These are phyloP conservation scores for Cubamyces lactineus DNA, from an alignment of 768 basidiomycete species.

Conservation along the genomic window DNA sequence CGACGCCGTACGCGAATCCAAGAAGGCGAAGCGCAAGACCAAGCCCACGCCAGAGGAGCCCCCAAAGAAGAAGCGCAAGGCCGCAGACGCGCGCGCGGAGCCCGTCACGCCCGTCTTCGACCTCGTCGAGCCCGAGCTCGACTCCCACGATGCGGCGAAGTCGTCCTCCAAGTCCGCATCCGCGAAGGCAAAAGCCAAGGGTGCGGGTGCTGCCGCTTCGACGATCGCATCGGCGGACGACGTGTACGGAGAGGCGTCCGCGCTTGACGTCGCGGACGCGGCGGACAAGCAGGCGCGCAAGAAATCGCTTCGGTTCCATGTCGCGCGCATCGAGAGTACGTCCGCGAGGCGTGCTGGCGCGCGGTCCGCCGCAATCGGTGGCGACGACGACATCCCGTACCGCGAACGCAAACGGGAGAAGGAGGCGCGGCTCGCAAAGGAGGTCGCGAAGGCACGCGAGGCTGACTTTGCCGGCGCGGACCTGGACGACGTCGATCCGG, in stretches of 20 bases:
- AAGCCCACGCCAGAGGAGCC: conserved; percentile 34
- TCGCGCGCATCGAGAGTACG: conserved; percentile 85
- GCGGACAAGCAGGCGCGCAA: conserved; percentile 83
- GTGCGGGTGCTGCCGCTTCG: conserved; percentile 20
- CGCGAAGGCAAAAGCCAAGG: conserved; percentile 25
- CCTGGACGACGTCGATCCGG: conserved; percentile 60
- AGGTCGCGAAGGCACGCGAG: conserved; percentile 48
- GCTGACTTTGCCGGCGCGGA: conserved; percentile 63
- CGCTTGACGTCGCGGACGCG: conserved; percentile 71
- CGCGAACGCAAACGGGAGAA: conserved; percentile 70
- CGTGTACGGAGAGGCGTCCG: conserved; percentile 74
- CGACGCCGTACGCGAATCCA: conserved; percentile 28
- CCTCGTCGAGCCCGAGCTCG: conserved; percentile 79
- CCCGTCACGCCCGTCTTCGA: conserved; percentile 59
- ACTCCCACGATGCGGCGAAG: conserved; percentile 28
- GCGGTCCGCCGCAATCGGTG: conserved; percentile 69
- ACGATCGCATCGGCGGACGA: conserved; percentile 72
- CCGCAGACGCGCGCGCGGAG: conserved; percentile 25
- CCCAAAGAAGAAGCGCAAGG: conserved; percentile 70
- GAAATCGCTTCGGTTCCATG: conserved; percentile 90
- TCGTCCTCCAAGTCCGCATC: conserved; percentile 38
- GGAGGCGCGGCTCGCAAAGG: conserved; percentile 58
- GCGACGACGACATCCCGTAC: conserved; percentile 96
- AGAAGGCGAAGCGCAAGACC: conserved; percentile 29
- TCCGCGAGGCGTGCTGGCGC: conserved; percentile 76